These are phyloP conservation scores for Lolium perenne DNA, from an alignment of 176 grass and related monocot genomes.

Conservation along the genomic window DNA sequence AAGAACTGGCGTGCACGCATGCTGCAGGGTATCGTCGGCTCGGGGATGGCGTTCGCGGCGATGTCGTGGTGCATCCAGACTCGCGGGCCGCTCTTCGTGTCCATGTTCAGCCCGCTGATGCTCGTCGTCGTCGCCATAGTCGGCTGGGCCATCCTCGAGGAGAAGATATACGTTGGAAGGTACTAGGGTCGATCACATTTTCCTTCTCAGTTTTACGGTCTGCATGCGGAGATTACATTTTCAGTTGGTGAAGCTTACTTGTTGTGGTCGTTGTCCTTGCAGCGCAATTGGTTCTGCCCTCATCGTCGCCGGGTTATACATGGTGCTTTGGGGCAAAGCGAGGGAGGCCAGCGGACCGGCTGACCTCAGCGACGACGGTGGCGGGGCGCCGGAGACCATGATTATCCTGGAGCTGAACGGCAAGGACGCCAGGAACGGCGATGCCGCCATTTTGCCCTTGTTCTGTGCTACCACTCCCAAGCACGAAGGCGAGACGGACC, in stretches of 20 bases:
- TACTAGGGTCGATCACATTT: constrained; percentile 28
- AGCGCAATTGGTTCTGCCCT: constrained; percentile 69
- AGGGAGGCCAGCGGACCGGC: constrained; percentile 42
- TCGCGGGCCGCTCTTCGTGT: constrained; percentile 81
- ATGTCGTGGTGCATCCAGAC: constrained; percentile 92
- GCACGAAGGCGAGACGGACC: constrained; percentile 11
- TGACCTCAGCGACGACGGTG: background rate
- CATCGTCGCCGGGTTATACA: constrained; percentile 77
- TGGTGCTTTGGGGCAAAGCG: constrained; percentile 88
- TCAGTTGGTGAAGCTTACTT: background rate
- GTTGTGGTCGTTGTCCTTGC: background rate
- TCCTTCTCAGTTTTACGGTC: background rate
- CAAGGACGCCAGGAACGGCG: constrained; percentile 31
- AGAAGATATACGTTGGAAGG: constrained; percentile 82
- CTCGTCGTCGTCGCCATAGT: constrained; percentile 81
- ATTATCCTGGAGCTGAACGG: background rate
- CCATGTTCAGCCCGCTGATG: constrained; percentile 96
- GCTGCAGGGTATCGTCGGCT: constrained; percentile 65
- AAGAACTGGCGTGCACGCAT: background rate
- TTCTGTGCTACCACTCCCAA: constrained; percentile 31
- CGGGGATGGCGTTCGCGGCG: constrained; percentile 64
- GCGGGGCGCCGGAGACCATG: background rate
- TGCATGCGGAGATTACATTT: background rate
- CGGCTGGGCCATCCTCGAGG: constrained; percentile 78
- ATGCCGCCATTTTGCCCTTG: constrained; percentile 37